phyloP scores from a whole-genome alignment of 352 stramenopile species.

The Blastocystis sp. region DNA sequence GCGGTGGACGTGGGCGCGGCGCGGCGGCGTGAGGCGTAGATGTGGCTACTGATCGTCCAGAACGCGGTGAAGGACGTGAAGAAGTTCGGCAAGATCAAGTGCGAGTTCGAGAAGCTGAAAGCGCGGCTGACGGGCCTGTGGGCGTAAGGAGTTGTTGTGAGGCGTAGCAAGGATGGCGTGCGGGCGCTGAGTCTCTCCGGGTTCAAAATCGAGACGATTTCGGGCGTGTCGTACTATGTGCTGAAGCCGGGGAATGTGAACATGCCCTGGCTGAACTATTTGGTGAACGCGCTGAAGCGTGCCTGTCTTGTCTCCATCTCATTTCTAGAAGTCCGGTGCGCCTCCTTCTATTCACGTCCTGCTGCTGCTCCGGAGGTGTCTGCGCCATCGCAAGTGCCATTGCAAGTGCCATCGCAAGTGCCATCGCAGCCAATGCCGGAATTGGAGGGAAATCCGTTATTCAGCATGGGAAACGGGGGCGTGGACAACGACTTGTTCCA shows the following conservation, averaged over 20 bases:
- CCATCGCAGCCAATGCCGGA: background rate
- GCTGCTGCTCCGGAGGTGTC: no score
- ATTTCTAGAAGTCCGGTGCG: background rate
- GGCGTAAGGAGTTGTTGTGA: background rate
- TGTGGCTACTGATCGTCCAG: background rate
- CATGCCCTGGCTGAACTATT: constrained; percentile 25
- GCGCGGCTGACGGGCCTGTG: background rate
- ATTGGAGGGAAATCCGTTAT: background rate
- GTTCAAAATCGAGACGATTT: constrained; percentile 10
- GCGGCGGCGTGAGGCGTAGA: background rate
- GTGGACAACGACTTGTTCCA: background rate
- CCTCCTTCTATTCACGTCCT: background rate
- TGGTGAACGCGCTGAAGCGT: background rate
- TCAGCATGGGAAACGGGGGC: background rate
- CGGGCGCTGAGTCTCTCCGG: constrained; percentile 1
- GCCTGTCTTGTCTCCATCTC: background rate
- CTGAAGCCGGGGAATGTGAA: constrained; percentile 60
- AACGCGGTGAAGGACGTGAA: constrained; percentile 30
- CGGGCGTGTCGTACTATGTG: constrained; percentile 10
- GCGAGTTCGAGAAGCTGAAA: background rate
- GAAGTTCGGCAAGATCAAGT: background rate
- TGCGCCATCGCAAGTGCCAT: background rate
- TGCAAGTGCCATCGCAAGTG: background rate
- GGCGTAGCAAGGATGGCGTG: background rate
- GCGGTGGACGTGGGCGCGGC: background rate